Evolutionary conservation across 2,329 filamentous ascomycete species (phyloP).

Genomic region (Nemania sp.): DNA sequence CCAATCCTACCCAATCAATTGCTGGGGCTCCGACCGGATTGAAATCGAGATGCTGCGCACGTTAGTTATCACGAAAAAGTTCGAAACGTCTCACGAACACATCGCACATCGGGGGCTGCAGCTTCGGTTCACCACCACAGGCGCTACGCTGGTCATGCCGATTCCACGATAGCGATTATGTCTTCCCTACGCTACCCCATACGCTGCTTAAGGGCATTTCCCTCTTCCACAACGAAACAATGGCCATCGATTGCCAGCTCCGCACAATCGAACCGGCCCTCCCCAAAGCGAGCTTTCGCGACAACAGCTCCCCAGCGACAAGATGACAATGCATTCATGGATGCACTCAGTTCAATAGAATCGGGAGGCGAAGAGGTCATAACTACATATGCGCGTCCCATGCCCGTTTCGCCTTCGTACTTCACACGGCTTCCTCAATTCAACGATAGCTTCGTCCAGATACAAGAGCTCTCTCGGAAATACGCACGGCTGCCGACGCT

Average conservation of each 20-base stretch:
- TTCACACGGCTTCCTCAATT: constrained; percentile 89
- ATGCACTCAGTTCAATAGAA: constrained; percentile 46
- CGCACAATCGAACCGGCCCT: constrained; percentile 39
- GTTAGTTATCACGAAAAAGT: constrained; percentile 33
- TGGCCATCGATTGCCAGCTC: constrained; percentile 38
- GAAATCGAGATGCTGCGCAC: constrained; percentile 8
- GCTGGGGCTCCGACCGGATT: constrained; percentile 20
- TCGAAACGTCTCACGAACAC: constrained; percentile 25
- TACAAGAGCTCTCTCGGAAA: constrained; percentile 78
- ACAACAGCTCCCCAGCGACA: constrained; percentile 37
- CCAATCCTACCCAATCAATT: neutral
- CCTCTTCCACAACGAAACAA: constrained; percentile 42
- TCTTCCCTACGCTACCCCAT: constrained; percentile 49
- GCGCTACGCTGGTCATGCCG: constrained; percentile 44
- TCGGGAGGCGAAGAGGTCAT: constrained; percentile 34
- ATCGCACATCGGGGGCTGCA: constrained; percentile 19
- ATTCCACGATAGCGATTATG: constrained; percentile 47
- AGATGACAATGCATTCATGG: constrained; percentile 18
- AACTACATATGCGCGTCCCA: constrained; percentile 71
- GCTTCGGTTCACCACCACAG: constrained; percentile 17
- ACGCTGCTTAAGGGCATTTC: constrained; percentile 50
- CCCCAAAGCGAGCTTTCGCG: constrained; percentile 39
- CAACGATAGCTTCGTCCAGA: constrained; percentile 82
- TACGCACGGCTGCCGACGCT: constrained; percentile 80
- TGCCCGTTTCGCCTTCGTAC: constrained; percentile 92